Evolutionary conservation across 2,329 filamentous ascomycete genomes (phyloP), one percentile per base, ranked within the genome.

Genomic region (Ophiostoma pallidulum): DNA sequence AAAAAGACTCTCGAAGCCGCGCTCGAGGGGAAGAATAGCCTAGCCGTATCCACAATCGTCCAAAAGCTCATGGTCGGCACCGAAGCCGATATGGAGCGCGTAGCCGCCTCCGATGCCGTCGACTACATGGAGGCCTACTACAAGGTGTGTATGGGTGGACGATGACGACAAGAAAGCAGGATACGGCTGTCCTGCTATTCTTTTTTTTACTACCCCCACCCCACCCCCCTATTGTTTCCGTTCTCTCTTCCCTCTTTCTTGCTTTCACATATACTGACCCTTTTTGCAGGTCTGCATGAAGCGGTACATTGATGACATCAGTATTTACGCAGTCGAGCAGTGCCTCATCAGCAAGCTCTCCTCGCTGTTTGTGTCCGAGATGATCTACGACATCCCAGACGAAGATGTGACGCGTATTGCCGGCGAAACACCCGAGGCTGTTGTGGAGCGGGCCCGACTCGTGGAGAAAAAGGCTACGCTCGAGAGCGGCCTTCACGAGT

Each of bases 111-210:
- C 1, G 60, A 66, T 43, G 64, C 64, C 9, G 48, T 65, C 7
- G 62, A 69, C 48, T 63, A 60, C 41, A 66, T 70, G 62, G 54
- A 68, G 42, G 66, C 68, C 2, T 72, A 70, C 53, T 72, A 72
- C 57, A 66, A 70, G 62, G 68, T 69, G 45, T 50, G 49, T 31
- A 22, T 22, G 24, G 36, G 41, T 19, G 28, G 20, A n/a, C 20
- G 16, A 19, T 16, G 4, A 22, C 16, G 24, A 26, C 22, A 16
- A n/a, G 9, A 8, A 10, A 9, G 18, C 18, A 26, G 16, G 40
- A 16, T 49, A 52, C 32, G 9, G 8, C 13, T 8, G 4, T 18
- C 10, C 1, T 12, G 8, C 5, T 10, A 6, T 9, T 16, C 12
- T n/a, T n/a, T n/a, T n/a, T n/a, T n/a, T n/a, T n/a, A n/a, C n/a